These are phyloP conservation scores for Madurella mycetomatis DNA, from an alignment of 2,329 filamentous ascomycete species.

Conservation along the genomic window DNA sequence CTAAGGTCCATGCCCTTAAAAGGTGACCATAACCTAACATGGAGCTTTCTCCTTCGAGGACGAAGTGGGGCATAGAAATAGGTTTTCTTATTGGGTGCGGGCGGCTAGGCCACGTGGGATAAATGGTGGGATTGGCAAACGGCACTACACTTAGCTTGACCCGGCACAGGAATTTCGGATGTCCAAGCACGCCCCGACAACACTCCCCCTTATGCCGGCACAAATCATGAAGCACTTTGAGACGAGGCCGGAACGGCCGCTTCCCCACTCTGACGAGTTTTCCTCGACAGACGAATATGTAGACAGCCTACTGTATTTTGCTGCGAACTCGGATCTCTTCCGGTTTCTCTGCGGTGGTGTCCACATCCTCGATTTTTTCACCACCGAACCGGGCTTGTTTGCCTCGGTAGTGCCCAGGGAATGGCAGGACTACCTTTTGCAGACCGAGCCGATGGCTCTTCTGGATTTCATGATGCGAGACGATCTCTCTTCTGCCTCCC, in stretches of 20 bases:
- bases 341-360: conserved; percentile 93
- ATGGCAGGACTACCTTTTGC: conserved; percentile 76
- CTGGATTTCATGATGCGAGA: conserved; percentile 78
- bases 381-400: conserved; percentile 77
- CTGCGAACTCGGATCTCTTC: conserved; percentile 68
- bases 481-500: conserved; percentile 50
- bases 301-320: conserved; percentile 70
- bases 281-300: conserved; percentile 70
- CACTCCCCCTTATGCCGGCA: conserved; percentile 2
- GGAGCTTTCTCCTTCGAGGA: too few relatives aligned
- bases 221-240: conserved; percentile 18
- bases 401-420: conserved; percentile 68
- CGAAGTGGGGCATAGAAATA: too few relatives aligned
- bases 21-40: too few relatives aligned
- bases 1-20: too few relatives aligned
- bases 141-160: too few relatives aligned
- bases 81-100: too few relatives aligned
- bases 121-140: too few relatives aligned
- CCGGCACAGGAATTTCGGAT: too few relatives aligned
- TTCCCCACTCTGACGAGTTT: conserved; percentile 71
- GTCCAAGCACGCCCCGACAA: not conserved
- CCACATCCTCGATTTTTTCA: conserved; percentile 95
- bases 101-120: too few relatives aligned
- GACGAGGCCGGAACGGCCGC: conserved; percentile 49
- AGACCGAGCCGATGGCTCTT: conserved; percentile 67